Evolutionary conservation across 192 early-diverging fungal species (phyloP), one percentile per base, ranked within the genome.

Genomic region (Entrophospora sp.): DNA sequence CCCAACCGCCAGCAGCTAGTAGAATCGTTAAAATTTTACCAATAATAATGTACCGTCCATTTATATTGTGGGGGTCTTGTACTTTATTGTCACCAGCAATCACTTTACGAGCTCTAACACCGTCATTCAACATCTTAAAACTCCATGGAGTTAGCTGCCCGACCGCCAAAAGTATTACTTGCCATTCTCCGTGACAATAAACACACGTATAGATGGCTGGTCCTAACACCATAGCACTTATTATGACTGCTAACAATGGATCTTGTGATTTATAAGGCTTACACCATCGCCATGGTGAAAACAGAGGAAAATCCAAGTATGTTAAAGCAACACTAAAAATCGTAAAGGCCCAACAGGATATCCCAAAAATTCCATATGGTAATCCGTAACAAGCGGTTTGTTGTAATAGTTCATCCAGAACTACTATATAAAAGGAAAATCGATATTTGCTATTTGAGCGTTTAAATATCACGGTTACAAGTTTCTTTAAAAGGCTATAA

Each of bases 91-190:
- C n/a, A 2, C n/a, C 3, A 7, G 9, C 3, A 32, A 1, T 52
- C 8, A 3, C 3, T 2, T 9, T 13, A 8, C 32, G 35, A 16
- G 12, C 1, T 64, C 6, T 42, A 16, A 28, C 1, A 49, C 62
- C 62, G 25, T 64, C 62, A 35, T 64, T 64, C 44, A 64, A 8
- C 8, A 64, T 64, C 18, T 64, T 64, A 5, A 64, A 49, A 51
- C 62, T 48, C 45, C 62, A 64, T 5, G 62, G 62, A 5, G 62
- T 49, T 2, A 64, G 45, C 9, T 64, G 62, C 16, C 62, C 45
- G 25, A 64, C 2, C 14, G 62, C 34, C n/a, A 64, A 7, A 46
- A 64, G 30, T 36, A 24, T 13, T 28, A 64, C 14, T 36, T 24
- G 13, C 43, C 22, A 64, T 14, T 64, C 44, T 7, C 12, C 16